These are phyloP conservation scores for Trichoderma erinaceum DNA, from an alignment of 495 filamentous ascomycete genomes.

Conservation along the genomic window DNA sequence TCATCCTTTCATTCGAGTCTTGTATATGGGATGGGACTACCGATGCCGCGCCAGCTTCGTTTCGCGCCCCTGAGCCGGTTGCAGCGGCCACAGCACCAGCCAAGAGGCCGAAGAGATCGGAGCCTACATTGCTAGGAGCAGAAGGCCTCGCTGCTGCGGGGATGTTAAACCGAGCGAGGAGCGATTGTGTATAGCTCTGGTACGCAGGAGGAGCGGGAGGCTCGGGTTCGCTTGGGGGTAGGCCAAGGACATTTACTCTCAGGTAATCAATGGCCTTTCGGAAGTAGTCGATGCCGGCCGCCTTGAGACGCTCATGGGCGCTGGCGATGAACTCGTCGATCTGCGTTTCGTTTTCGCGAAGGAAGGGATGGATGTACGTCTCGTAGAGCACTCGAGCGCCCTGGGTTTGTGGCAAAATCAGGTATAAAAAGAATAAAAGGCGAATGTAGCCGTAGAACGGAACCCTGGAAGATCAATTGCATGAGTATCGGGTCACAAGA, in stretches of 20 bases:
- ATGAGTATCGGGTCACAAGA: not conserved
- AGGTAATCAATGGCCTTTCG: conserved; percentile 70
- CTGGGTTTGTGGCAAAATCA: conserved; percentile 94
- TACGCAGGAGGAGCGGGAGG: conserved; percentile 37
- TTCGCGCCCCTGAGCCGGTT: conserved; percentile 21
- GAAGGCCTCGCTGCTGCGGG: conserved; percentile 48
- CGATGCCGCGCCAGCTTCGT: conserved; percentile 3
- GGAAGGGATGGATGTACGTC: conserved; percentile 78
- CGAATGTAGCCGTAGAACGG: conserved; percentile 95
- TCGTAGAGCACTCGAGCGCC: conserved; percentile 82
- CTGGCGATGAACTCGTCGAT: conserved; percentile 87
- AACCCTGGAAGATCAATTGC: conserved; percentile 46
- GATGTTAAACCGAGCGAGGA: conserved; percentile 80
- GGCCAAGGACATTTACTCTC: conserved; percentile 65
- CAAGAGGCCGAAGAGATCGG: conserved; percentile 71
- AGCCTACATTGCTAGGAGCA: conserved; percentile 33
- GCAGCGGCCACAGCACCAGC: conserved; percentile 55
- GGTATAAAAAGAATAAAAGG: conserved; percentile 81
- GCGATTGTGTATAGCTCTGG: conserved; percentile 67
- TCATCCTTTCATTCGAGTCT: conserved; percentile 56
- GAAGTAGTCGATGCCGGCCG: conserved; percentile 73
- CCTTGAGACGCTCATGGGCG: conserved; percentile 71
- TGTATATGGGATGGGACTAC: conserved; percentile 62
- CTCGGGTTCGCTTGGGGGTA: conserved; percentile 45
- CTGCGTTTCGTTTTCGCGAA: conserved; percentile 75